A percentile compares a stretch with the other conserved stretches of the same genome.
These are phyloP conservation scores for Daucus carota DNA, from an alignment of 129 eudicot species.

Conservation along the genomic window DH1_v3.0 NC_030386.2:18575501-18576000, in stretches of 20 bases:
- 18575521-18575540: constrained; percentile 18
- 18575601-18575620: constrained; percentile 21
- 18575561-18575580: constrained; percentile 70
- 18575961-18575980: background rate
- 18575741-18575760: constrained; percentile 64
- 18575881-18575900: constrained; percentile 31
- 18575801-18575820: constrained; percentile 33
- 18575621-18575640: constrained; percentile 15
- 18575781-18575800: constrained; percentile 37
- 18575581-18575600: constrained; percentile 92
- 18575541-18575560: constrained; percentile 46
- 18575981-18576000: background rate
- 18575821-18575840: constrained; percentile 39
- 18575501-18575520: constrained; percentile 11
- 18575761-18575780: constrained; percentile 37
- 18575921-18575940: constrained; percentile 20
- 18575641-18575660: constrained; percentile 18
- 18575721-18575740: constrained; percentile 47
- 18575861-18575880: constrained; percentile 72
- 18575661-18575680: constrained; percentile 25
- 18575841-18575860: constrained; percentile 52
- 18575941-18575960: background rate
- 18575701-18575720: constrained; percentile 19
- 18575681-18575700: constrained; percentile 15
- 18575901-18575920: constrained; percentile 13